Conservation (phyloP, 2,329 filamentous ascomycete species). For the Dothideomycetidae sp. region DNA sequence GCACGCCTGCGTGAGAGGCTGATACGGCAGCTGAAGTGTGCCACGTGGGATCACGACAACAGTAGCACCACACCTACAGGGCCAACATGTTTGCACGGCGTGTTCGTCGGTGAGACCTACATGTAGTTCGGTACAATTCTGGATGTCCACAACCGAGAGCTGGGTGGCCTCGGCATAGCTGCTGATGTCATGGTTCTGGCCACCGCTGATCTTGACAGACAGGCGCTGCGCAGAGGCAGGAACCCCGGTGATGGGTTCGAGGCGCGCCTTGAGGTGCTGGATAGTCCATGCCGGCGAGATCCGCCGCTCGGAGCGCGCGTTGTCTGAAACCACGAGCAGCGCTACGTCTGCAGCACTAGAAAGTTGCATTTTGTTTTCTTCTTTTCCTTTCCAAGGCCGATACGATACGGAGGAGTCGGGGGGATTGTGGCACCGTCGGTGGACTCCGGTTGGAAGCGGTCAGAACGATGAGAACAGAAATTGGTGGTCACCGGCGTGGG, state of each 20-base stretch:
- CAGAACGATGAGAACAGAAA: no score
- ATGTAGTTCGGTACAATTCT: constrained; percentile 63
- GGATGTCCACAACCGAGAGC: constrained; percentile 51
- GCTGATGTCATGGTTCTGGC: constrained; percentile 50
- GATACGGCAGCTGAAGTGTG: no score
- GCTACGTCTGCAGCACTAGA: constrained; percentile 46
- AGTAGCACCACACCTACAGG: no score
- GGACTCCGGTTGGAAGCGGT: no score
- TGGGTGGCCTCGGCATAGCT: constrained; percentile 52
- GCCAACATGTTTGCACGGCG: no score
- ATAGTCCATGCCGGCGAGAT: constrained; percentile 89
- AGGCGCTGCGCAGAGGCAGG: constrained; percentile 68
- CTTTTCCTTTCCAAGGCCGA: no score
- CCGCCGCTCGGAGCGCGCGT: constrained; percentile 71
- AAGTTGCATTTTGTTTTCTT: not conserved
- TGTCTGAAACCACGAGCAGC: constrained; percentile 60
- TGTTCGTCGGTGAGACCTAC: no score
- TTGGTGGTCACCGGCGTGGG: no score
- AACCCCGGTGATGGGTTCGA: constrained; percentile 86
- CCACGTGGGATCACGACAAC: no score
- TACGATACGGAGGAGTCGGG: no score
- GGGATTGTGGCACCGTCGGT: no score
- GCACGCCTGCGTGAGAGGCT: no score
- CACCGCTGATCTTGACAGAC: constrained; percentile 50
- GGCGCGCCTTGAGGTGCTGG: constrained; percentile 65